Conservation (phyloP, 2,329 filamentous ascomycete genomes). For the Pestalotiopsis sp. region DNA sequence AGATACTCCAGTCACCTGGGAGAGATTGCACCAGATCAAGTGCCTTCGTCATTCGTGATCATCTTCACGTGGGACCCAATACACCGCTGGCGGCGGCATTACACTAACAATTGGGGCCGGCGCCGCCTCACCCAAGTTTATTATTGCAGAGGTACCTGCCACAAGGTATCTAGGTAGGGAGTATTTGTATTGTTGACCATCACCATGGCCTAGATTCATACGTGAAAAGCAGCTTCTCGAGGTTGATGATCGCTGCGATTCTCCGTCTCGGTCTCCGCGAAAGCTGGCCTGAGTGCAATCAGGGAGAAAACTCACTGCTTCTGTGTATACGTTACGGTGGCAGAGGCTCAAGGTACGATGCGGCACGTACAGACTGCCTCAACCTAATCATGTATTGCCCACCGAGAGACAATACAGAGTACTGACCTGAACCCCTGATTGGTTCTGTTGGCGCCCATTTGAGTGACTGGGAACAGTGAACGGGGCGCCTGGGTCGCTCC, state of each 20-base stretch:
- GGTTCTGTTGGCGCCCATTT: constrained; percentile 3
- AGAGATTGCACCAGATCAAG: background rate
- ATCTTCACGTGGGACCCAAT: background rate
- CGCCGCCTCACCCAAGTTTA: constrained; percentile 10
- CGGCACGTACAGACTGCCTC: background rate
- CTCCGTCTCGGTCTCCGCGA: background rate
- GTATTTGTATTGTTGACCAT: background rate
- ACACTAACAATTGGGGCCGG: constrained; percentile 7
- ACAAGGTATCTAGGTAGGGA: background rate
- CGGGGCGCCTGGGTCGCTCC: background rate
- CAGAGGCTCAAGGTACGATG: no score
- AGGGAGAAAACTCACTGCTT: background rate
- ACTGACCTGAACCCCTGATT: background rate
- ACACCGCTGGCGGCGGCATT: constrained; percentile 5
- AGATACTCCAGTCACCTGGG: background rate
- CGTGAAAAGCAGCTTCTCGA: no score
- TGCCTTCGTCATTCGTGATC: constrained; percentile 1
- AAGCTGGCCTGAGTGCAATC: background rate
- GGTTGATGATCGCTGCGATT: background rate
- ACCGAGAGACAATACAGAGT: background rate
- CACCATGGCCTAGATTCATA: background rate
- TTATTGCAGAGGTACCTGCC: background rate
- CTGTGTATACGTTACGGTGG: no score
- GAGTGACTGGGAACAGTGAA: constrained; percentile 1
- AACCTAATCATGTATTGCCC: background rate